Conservation (phyloP, 225 moss, liverwort and hornwort genomes). For the Antitrichia curtipendula region DNA sequence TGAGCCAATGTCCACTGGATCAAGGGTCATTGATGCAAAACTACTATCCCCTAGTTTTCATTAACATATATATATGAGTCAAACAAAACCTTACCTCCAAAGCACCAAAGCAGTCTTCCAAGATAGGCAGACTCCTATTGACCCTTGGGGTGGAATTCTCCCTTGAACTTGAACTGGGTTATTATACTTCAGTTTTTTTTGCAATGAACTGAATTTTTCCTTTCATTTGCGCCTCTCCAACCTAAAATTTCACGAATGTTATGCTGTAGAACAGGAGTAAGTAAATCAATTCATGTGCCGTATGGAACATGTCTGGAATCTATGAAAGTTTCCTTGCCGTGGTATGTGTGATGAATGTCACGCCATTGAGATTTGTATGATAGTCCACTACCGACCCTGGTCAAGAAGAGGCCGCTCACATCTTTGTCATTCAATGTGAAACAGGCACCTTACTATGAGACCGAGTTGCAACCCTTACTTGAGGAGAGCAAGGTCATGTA, state of each 20-base stretch:
- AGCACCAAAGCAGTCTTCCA: not conserved
- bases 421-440: not conserved
- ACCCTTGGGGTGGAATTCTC: not conserved
- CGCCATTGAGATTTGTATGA: too few species aligned
- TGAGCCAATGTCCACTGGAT: too few species aligned
- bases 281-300: not conserved
- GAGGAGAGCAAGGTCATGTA: slow-evolving; percentile 45
- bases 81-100: not conserved
- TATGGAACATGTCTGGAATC: not conserved
- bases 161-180: not conserved
- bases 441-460: slow-evolving; percentile 60
- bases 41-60: too few species aligned
- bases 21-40: too few species aligned
- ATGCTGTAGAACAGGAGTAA: not conserved
- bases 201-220: not conserved
- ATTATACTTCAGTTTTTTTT: not conserved
- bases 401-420: not conserved
- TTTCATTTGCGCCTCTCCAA: not conserved
- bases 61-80: too few species aligned
- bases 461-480: slow-evolving; percentile 30
- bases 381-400: too few species aligned
- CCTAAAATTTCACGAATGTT: not conserved
- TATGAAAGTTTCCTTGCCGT: not conserved
- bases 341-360: too few species aligned
- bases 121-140: not conserved